These are phyloP conservation scores for Hyaloscypha finlandica DNA, from an alignment of 495 filamentous ascomycete species.

Conservation along the genomic window DNA sequence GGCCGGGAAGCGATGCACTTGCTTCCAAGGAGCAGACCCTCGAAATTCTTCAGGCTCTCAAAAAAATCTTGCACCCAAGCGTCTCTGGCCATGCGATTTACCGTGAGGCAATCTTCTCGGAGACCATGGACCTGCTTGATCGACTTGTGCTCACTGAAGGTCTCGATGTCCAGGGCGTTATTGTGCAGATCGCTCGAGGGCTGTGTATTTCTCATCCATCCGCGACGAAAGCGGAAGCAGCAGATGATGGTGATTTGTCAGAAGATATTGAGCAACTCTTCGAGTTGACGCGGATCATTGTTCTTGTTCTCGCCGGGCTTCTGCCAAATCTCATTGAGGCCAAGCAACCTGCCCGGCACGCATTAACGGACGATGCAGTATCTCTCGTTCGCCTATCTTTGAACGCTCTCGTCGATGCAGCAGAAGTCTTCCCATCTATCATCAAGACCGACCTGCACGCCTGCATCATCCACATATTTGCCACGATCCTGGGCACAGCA, in stretches of 20 bases:
- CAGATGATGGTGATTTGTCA: slow-evolving; percentile 72
- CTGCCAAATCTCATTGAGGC: slow-evolving; percentile 84
- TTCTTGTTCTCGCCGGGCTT: slow-evolving; percentile 83
- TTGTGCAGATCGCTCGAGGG: slow-evolving; percentile 89
- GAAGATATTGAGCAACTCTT: slow-evolving; percentile 99
- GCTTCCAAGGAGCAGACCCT: slow-evolving; percentile 79
- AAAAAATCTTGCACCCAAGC: slow-evolving; percentile 92
- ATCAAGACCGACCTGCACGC: slow-evolving; percentile 97
- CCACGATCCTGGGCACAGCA: slow-evolving; percentile 84
- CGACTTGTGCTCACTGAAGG: slow-evolving; percentile 90
- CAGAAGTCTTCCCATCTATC: slow-evolving; percentile 91
- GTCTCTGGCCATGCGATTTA: slow-evolving; percentile 97
- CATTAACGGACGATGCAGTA: slow-evolving; percentile 79
- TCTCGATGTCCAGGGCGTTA: slow-evolving; percentile 84
- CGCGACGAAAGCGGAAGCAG: slow-evolving; percentile 67
- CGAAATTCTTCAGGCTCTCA: slow-evolving; percentile 86
- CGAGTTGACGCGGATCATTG: slow-evolving; percentile 92
- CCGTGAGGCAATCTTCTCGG: slow-evolving; percentile 91
- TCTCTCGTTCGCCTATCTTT: slow-evolving; percentile 77
- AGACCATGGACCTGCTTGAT: slow-evolving; percentile 95
- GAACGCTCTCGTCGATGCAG: slow-evolving; percentile 87
- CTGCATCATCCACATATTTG: slow-evolving; percentile 95
- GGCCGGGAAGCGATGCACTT: slow-evolving; percentile 68
- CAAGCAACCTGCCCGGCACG: slow-evolving; percentile 67
- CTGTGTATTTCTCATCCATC: slow-evolving; percentile 89